Conservation (phyloP, 129 eudicot species). For the Kitagawia praeruptora region DNA sequence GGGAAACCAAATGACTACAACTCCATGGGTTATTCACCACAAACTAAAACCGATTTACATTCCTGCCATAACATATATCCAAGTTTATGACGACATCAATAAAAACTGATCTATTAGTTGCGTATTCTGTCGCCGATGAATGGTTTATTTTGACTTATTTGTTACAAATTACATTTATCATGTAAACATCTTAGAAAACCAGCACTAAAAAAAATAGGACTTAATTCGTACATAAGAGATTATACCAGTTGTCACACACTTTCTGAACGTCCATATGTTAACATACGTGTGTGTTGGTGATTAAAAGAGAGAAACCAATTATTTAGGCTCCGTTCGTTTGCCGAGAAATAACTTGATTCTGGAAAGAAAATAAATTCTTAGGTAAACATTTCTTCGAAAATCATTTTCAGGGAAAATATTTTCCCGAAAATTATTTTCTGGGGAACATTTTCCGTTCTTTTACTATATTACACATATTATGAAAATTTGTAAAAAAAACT, state of each 20-base stretch:
- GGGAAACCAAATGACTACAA: background rate
- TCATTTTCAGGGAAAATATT: too few relatives aligned
- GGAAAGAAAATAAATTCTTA: too few relatives aligned
- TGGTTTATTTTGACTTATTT: background rate
- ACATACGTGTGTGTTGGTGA: background rate
- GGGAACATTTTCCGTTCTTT: too few relatives aligned
- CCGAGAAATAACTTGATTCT: too few relatives aligned
- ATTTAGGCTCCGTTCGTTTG: background rate
- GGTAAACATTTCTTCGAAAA: too few relatives aligned
- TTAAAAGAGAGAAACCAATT: background rate
- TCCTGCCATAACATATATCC: background rate
- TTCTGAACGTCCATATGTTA: background rate
- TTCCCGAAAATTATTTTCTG: too few relatives aligned
- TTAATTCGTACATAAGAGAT: background rate
- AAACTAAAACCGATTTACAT: background rate
- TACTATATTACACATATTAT: too few relatives aligned
- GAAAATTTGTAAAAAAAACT: too few relatives aligned
- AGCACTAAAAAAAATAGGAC: background rate
- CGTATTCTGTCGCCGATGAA: background rate
- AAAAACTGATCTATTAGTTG: background rate
- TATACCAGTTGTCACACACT: background rate
- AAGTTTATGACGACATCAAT: background rate
- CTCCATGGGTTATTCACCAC: background rate
- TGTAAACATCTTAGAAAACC: background rate
- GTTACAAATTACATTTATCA: background rate